These are phyloP conservation scores for Paracoccidioides brasiliensis DNA, from an alignment of 2,329 filamentous ascomycete genomes.

Conservation along the genomic window DNA sequence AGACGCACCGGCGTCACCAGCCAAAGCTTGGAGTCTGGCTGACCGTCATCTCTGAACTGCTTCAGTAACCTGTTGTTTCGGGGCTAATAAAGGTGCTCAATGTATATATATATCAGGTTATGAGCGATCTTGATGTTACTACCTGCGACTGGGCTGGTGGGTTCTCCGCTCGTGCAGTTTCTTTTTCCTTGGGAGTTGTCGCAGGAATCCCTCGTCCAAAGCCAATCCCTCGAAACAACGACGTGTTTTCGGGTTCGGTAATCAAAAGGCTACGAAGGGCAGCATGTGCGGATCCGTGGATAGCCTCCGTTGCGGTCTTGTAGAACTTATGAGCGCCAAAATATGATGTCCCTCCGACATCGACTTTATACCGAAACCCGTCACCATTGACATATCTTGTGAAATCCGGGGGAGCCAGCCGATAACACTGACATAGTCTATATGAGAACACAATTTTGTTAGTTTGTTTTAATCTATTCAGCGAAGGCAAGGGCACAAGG, in stretches of 20 bases:
- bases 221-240: neutral
- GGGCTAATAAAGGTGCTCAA: neutral
- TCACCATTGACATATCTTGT: conserved; percentile 15
- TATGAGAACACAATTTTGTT: neutral
- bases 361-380: conserved; percentile 18
- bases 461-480: neutral
- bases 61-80: neutral
- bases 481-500: too few species aligned
- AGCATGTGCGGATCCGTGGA: conserved; percentile 19
- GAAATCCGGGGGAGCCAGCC: conserved; percentile 11
- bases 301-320: conserved; percentile 15
- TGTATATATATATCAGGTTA: too few species aligned
- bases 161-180: neutral
- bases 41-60: neutral
- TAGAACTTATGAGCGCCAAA: conserved; percentile 13
- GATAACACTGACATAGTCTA: conserved; percentile 16
- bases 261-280: conserved; percentile 14
- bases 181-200: neutral
- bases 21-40: neutral
- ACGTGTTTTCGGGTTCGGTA: neutral
- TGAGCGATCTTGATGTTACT: neutral
- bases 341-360: conserved; percentile 13
- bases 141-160: neutral
- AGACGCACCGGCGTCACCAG: neutral
- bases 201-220: neutral